Base-by-base conservation (phyloP, 495 filamentous ascomycete species). In the Xylaria intraflava region DNA sequence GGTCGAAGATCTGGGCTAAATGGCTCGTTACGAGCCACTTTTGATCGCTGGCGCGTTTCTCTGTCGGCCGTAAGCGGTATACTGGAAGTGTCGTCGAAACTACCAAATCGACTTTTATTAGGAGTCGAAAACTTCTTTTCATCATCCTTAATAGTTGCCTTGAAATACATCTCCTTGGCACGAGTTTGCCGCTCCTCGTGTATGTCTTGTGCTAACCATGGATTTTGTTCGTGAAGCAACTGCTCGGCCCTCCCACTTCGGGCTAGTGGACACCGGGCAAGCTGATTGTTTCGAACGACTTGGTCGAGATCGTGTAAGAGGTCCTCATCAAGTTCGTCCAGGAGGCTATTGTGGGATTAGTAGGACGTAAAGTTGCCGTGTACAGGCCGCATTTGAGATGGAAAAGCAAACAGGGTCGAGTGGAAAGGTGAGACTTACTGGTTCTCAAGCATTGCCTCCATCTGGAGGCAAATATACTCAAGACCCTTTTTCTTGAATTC, bases 401-500 rank as follows among this genome's bases (percentile, higher is more conserved):
- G 7, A 12, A 12, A 35, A 5, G n/a, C n/a, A 45, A 30, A 51
- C 17, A 23, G 36, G 11, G 23, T 40, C 23, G 40, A 29, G n/a
- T 14, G 30, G 0, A 27, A 29, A 7, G n/a, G 10, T 16, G 8
- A 31, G 7, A 66, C 64, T 60, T 53, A 66, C 64, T 87, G 85
- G 56, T 95, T 94, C 62, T 94, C 85, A 35, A 98, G 81, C 77
- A 96, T 85, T 3, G 82, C 82, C 62, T 96, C 92, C 33, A 96
- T 73, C 61, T 94, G 91, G 31, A 95, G 69, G 58, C 90, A 96
- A 26, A 96, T 81, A 66, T 96, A 97, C 69, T 96, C 88, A 54
- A 97, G 66, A 2, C 85, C 86, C 31, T 85, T 86, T 62, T 96
- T 80, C 66, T 95, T 96, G 67, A 98, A 95, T 51, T 87, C 84